These are phyloP conservation scores for Yamagishiella unicocca DNA, from an alignment of 139 green algal species.

Conservation along the genomic window DNA sequence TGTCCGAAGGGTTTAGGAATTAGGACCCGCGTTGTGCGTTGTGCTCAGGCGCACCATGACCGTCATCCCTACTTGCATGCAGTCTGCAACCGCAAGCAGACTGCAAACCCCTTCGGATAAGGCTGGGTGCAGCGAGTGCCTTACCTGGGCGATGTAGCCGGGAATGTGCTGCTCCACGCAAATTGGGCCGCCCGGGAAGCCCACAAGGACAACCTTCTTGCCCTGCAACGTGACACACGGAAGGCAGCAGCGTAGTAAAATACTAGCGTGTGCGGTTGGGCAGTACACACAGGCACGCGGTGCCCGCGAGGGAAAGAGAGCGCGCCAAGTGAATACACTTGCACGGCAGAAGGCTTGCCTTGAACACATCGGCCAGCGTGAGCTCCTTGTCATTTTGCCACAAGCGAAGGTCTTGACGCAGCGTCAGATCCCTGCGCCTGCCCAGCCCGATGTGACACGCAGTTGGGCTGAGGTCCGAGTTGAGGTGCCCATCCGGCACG, in stretches of 20 bases:
- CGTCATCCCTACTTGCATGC: too few species aligned
- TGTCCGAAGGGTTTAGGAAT: too few species aligned
- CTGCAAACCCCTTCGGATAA: too few species aligned
- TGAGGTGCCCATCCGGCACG: slow-evolving; percentile 68
- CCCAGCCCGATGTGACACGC: slow-evolving; percentile 76
- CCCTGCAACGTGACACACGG: slow-evolving; percentile 45
- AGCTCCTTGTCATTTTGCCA: slow-evolving; percentile 48
- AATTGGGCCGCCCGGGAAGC: slow-evolving; percentile 70
- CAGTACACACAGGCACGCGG: background rate
- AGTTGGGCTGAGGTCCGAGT: slow-evolving; percentile 65
- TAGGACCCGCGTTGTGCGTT: too few species aligned
- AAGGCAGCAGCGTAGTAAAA: too few species aligned
- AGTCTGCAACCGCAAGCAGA: too few species aligned
- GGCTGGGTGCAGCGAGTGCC: too few species aligned
- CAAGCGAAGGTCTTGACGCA: slow-evolving; percentile 72
- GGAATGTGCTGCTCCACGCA: slow-evolving; percentile 76
- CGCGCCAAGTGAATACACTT: background rate
- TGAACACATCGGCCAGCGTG: slow-evolving; percentile 64
- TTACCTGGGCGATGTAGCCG: slow-evolving; percentile 66
- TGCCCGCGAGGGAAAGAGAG: background rate
- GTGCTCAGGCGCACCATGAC: too few species aligned
- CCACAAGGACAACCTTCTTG: slow-evolving; percentile 70
- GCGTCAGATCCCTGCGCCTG: slow-evolving; percentile 69
- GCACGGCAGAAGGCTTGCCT: slow-evolving; percentile 31
- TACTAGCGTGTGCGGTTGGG: too few species aligned